Percentiles rank a stretch among this genome's conserved stretches.
These are phyloP conservation scores for Fusarium veterinarium DNA, from an alignment of 2,329 filamentous ascomycete species.

Conservation along the genomic window DNA sequence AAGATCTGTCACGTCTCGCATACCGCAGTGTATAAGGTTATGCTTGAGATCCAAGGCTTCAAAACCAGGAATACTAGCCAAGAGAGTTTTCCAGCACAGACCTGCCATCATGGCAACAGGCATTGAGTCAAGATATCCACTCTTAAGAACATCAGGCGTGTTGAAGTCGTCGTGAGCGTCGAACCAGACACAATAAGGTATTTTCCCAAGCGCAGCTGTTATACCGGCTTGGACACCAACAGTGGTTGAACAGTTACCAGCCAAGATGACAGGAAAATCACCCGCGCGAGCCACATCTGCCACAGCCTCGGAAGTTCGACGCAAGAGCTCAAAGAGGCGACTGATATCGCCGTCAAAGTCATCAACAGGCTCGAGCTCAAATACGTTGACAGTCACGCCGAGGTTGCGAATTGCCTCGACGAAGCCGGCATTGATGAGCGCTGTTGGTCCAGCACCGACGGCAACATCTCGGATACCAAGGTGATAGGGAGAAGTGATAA, in stretches of 20 bases:
- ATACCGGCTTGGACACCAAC: conserved; percentile 47
- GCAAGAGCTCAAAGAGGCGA: conserved; percentile 7
- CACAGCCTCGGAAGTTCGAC: not conserved
- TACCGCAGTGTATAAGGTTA: conserved; percentile 2
- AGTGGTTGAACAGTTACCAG: conserved; percentile 6
- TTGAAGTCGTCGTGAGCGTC: conserved; percentile 57
- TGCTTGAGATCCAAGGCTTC: conserved; percentile 17
- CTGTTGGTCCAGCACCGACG: not conserved
- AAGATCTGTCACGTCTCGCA: conserved; percentile 10
- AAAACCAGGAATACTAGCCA: conserved; percentile 38
- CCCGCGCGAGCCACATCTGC: not conserved
- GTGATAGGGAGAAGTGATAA: not conserved
- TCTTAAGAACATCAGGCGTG: conserved; percentile 42
- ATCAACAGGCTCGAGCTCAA: not conserved
- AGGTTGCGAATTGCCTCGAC: conserved; percentile 1
- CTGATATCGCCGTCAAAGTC: conserved; percentile 7
- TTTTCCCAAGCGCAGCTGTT: conserved; percentile 5
- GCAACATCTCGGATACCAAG: not conserved
- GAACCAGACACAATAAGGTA: conserved; percentile 54
- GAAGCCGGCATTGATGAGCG: conserved; percentile 1
- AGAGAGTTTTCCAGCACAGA: conserved; percentile 40
- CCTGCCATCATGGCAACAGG: conserved; percentile 43
- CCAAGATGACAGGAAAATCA: conserved; percentile 2
- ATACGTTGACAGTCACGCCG: not conserved
- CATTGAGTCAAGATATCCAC: conserved; percentile 47